A percentile compares a stretch with the other conserved stretches of the same genome.
phyloP scores from a whole-genome alignment of 2,329 filamentous ascomycete genomes.

The Akanthomyces muscarius region DNA sequence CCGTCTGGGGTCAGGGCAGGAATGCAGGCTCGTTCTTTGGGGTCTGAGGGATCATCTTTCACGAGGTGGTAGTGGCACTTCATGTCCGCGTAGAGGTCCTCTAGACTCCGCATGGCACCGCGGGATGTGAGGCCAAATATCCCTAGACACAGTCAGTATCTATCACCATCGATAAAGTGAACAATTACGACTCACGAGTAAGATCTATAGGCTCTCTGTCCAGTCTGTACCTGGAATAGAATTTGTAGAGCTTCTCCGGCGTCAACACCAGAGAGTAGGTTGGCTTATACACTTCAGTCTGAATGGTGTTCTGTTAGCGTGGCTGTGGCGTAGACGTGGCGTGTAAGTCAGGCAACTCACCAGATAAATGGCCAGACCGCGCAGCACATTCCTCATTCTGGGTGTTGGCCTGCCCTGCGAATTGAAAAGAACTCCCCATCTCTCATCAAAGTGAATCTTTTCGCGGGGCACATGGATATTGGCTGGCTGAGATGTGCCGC shows the following conservation, averaged over 20 bases:
- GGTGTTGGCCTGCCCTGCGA: constrained; percentile 61
- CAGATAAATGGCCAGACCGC: constrained; percentile 69
- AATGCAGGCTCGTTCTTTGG: constrained; percentile 51
- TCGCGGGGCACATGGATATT: background rate
- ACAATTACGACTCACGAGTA: constrained; percentile 45
- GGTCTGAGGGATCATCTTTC: constrained; percentile 41
- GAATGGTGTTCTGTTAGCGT: background rate
- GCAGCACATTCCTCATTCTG: constrained; percentile 65
- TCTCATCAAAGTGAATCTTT: constrained; percentile 48
- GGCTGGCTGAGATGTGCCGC: background rate
- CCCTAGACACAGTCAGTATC: background rate
- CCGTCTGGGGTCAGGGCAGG: constrained; percentile 65
- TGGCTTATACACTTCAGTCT: constrained; percentile 33
- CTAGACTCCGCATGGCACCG: background rate
- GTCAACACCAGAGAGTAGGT: constrained; percentile 58
- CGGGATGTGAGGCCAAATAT: background rate
- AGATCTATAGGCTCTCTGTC: constrained; percentile 66
- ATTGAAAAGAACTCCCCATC: constrained; percentile 75
- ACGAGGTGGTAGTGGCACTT: constrained; percentile 63
- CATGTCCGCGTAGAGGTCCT: constrained; percentile 47
- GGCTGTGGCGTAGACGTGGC: background rate
- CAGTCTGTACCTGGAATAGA: constrained; percentile 66
- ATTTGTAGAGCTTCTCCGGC: constrained; percentile 68
- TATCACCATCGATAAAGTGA: background rate
- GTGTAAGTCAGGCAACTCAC: constrained; percentile 41